phyloP scores from a whole-genome alignment of 306 rosid species.

The Quercus wislizeni region DNA sequence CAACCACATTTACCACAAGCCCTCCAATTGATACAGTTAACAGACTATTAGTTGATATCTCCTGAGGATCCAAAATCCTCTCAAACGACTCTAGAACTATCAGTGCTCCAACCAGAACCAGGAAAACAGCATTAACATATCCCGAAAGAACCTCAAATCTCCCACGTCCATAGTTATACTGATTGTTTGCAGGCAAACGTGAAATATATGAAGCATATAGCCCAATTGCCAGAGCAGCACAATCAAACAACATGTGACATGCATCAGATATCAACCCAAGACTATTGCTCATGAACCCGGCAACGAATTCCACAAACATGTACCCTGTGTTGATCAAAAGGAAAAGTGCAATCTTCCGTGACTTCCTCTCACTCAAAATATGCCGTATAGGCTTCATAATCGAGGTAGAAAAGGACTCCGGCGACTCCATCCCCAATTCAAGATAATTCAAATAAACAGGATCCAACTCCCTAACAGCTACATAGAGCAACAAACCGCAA shows the following conservation, averaged over 20 bases:
- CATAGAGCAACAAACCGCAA: constrained; percentile 67
- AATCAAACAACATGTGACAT: constrained; percentile 96
- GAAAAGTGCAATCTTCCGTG: constrained; percentile 83
- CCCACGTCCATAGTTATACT: constrained; percentile 83
- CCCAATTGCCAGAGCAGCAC: constrained; percentile 98
- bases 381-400: constrained; percentile 76
- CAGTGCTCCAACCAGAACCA: constrained; percentile 87
- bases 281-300: constrained; percentile 93
- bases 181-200: constrained; percentile 77
- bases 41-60: constrained; percentile 75
- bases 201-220: constrained; percentile 92
- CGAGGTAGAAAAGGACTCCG: constrained; percentile 33
- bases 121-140: constrained; percentile 81
- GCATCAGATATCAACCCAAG: constrained; percentile 94
- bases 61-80: constrained; percentile 95
- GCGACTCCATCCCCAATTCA: constrained; percentile 53
- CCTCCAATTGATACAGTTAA: constrained; percentile 87
- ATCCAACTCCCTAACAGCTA: constrained; percentile 79
- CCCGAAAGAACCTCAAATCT: constrained; percentile 96
- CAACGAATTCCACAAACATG: constrained; percentile 92
- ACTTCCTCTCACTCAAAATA: constrained; percentile 87
- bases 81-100: constrained; percentile 89
- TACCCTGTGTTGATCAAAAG: constrained; percentile 80
- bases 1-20: constrained; percentile 75
- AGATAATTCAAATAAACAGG: constrained; percentile 37